phyloP scores from a whole-genome alignment of 208 protist genomes.

The Phytomonas sp. region DNA sequence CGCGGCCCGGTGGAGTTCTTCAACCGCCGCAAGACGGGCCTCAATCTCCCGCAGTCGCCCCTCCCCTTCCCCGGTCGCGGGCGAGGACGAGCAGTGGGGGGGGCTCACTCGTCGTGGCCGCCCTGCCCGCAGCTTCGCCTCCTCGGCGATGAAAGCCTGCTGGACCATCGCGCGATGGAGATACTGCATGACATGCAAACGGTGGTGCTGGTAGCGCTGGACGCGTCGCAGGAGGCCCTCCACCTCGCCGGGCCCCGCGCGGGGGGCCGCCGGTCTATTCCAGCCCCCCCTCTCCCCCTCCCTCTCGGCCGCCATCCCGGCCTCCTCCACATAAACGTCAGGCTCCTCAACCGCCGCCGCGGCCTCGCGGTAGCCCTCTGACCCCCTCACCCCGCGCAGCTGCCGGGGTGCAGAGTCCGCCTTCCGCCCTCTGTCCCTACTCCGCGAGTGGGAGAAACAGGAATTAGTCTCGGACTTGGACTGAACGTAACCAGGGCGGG shows the following conservation, averaged over 20 bases:
- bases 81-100: constrained; percentile 3
- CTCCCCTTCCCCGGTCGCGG: constrained; percentile 15
- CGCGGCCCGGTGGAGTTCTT: constrained; percentile 57
- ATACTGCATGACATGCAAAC: constrained; percentile 78
- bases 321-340: too few species aligned
- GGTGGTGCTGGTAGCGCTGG: constrained; percentile 72
- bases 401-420: too few species aligned
- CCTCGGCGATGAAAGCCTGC: constrained; percentile 68
- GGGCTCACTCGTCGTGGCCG: constrained; percentile 12
- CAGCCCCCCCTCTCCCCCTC: too few species aligned
- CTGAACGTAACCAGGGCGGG: too few species aligned
- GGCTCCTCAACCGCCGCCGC: background rate
- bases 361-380: background rate
- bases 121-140: constrained; percentile 45
- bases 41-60: constrained; percentile 66
- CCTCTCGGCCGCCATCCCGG: too few species aligned
- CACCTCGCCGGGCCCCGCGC: background rate
- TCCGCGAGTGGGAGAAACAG: too few species aligned
- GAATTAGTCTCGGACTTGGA: too few species aligned
- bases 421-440: too few species aligned
- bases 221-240: constrained; percentile 46
- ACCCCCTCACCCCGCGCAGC: too few species aligned
- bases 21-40: constrained; percentile 48
- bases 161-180: constrained; percentile 80
- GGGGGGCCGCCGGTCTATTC: background rate